Base-by-base conservation (phyloP, 192 early-diverging fungal genomes). In the Podila clonocystis region DNA sequence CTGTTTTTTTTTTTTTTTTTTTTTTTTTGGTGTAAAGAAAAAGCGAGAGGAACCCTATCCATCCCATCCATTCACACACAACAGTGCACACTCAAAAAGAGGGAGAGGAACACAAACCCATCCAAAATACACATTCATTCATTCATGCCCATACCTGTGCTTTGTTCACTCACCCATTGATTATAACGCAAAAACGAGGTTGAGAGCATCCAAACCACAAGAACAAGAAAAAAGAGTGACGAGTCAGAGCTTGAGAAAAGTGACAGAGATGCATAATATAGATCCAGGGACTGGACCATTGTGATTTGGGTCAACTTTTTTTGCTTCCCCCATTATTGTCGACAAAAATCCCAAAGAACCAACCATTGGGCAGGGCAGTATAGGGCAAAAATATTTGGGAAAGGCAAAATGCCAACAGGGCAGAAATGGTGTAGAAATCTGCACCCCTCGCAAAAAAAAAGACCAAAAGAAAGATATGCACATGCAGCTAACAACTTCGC, bases 141-240 rank as follows among this genome's bases (percentile, higher is more conserved):
- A 22, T 55, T 20, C 52, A 55, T 55, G 52, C 52, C 24, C 52
- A 55, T 55, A 7, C 24, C 9, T 55, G 2, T n/a, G 0, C 2
- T n/a, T 11, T 5, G 6, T 13, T 55, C n/a, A 7, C 24, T 55
- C 52, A 55, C 19, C 2, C 52, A 0, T 3, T 55, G 24, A n/a
- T 55, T 24, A 55, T 24, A 55, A 24, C 52, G 24, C 19, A 24
- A 55, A 55, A 36, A 55, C 19, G 52, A 55, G 24, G 52, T 9
- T 20, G 52, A 55, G 52, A 55, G 52, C 52, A 55, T 24, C 20
- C 52, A 55, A 55, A 55, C 52, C 52, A 55, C 52, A 55, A 36
- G 41, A 41, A 15, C 12, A 15, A 41, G 13, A 38, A 38, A 38
- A 38, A 41, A 15, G 9, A 15, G 41, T 15, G 12, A 4, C 0